Evolutionary conservation across 2,329 filamentous ascomycete genomes (phyloP), one percentile per base, ranked within the genome.

Genomic region (Amauroascus verrucosus): DNA sequence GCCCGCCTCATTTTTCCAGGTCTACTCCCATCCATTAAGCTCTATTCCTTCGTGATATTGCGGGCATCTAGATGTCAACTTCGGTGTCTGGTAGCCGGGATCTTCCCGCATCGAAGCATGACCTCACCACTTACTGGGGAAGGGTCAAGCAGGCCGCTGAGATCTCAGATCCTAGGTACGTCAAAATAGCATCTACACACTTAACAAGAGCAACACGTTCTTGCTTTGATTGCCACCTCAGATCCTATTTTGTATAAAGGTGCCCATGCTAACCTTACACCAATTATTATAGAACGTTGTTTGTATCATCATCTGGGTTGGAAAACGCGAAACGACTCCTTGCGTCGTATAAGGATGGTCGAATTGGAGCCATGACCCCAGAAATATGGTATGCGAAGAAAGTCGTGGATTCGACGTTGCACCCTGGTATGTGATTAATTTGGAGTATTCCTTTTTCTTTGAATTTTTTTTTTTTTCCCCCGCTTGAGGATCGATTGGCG

Each of bases 371-470:
- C 51, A 95, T 97, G 88, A 95, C 84, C 16, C 84, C 88, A 1
- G 87, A 95, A 63, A 74, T 98, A 62, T 98, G 93, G 93, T 76
- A 80, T 58, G 93, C 93, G 43, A 98, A 98, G 80, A 96, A 96
- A 77, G 83, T 95, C 60, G 87, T 97, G 54, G 93, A 98, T 71
- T 91, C 93, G 57, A 98, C 93, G 13, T 73, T 98, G 59, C 93
- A 98, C 69, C 93, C 93, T 60, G 89, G 89, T 94, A 81, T 60
- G 41, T 53, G 28, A 13, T 14, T 13, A 14, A 35, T 3, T 11
- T 14, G 11, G 8, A 11, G 4, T 3, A 11, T 35, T 35, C 33
- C n/a, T n/a, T n/a, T n/a, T n/a, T n/a, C n/a, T n/a, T n/a, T n/a
- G n/a, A n/a, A n/a, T n/a, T n/a, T n/a, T n/a, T n/a, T n/a, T n/a